These are phyloP conservation scores for Solanum paucissectum DNA, from an alignment of 257 asterid species.

Conservation along the genomic window DNA sequence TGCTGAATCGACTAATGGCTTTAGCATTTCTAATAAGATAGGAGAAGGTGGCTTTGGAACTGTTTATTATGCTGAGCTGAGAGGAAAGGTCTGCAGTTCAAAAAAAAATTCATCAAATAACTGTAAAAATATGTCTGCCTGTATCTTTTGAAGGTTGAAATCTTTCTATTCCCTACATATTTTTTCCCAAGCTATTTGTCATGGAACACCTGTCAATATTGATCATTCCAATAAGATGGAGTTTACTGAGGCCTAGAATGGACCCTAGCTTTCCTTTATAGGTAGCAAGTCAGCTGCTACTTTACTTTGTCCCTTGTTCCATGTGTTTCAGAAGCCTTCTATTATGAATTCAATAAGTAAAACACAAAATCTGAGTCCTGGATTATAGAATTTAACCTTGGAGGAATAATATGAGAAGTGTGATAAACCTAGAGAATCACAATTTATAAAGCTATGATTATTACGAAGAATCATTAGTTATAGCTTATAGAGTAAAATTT, in stretches of 20 bases:
- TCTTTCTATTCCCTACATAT: background rate
- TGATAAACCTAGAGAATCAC: background rate
- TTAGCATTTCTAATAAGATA: conserved; percentile 78
- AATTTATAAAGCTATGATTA: background rate
- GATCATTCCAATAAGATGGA: background rate
- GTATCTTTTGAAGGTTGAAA: background rate
- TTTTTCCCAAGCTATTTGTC: background rate
- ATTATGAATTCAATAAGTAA: background rate
- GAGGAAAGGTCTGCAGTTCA: conserved; percentile 73
- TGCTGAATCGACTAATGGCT: conserved; percentile 60
- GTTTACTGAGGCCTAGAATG: background rate
- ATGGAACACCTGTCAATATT: background rate
- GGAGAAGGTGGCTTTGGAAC: conserved; percentile 94
- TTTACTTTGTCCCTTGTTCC: background rate
- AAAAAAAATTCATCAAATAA: background rate
- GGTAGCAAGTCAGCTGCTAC: background rate
- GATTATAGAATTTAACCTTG: background rate
- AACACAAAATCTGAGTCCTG: background rate
- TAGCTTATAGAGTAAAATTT: background rate
- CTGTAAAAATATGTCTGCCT: background rate
- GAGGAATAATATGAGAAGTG: background rate
- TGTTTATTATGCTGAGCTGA: conserved; percentile 89
- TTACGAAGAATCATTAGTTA: background rate
- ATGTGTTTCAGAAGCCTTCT: background rate
- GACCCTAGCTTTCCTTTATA: background rate